Base-by-base conservation (phyloP, 495 filamentous ascomycete species). In the Penicillium desertorum region DNA sequence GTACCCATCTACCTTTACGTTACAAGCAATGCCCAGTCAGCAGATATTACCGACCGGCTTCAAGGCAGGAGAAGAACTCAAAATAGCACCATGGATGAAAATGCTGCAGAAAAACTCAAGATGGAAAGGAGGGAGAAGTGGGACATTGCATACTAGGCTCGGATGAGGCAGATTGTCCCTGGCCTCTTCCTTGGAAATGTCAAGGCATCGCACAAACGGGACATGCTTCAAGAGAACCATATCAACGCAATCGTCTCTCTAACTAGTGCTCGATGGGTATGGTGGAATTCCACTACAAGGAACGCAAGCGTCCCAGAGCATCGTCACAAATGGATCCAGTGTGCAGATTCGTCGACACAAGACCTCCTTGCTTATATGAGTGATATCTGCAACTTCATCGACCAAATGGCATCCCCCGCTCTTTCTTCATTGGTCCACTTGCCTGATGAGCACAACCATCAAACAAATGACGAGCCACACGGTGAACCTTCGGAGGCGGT, bases 311-410 rank as follows among this genome's bases (percentile, higher is more conserved):
- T 78, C 32, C 67, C 68, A 34, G 59, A 60, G 46, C 16, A 63
- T 41, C 56, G 62, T 30, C 75, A 76, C 47, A 63, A 66, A 56
- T 73, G 58, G 64, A 47, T 75, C 57, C 54, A 66, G 44, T 71
- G 67, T 63, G 63, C 55, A 27, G 75, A 78, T 54, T 65, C 60
- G 22, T 62, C 68, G 5, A 73, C 67, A 1, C 69, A 73, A 27
- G 71, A 76, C 53, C 60, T 76, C 20, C 60, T 77, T 3, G 34
- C 9, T 16, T 30, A 70, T 56, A 62, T 78, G 58, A 56, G 45
- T 14, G 57, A 63, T 19, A 71, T 71, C 19, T 76, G 74, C 61
- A 69, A 77, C 62, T 76, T 76, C 27, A 78, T 76, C 52, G 71
- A 76, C 54, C 51, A 63, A 23, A 63, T 67, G 59, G 62, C 62